Evolutionary conservation across 163 green algal species (phyloP).

Genomic region (Chlamydomonas reinhardtii): DNA sequence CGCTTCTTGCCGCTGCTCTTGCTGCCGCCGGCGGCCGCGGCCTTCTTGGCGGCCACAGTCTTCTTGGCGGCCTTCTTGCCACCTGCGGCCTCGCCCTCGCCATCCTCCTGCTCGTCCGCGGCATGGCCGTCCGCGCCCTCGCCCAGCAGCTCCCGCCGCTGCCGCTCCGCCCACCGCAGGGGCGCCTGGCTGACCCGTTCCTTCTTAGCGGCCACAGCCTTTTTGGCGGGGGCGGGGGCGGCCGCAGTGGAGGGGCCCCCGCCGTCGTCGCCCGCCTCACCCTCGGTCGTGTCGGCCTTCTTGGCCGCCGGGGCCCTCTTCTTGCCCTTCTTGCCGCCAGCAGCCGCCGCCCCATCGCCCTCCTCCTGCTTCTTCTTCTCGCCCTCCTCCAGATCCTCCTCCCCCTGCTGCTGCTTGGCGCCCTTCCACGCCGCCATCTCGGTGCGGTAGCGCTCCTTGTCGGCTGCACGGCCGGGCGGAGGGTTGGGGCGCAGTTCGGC

Average conservation of each 20-base stretch:
- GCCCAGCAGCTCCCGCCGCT: constrained; percentile 32
- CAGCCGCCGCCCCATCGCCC: neutral
- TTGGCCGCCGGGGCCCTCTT: neutral
- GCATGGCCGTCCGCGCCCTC: neutral
- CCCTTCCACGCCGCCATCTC: constrained; percentile 20
- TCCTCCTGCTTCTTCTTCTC: too few relatives aligned
- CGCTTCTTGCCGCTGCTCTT: neutral
- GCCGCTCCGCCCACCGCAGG: constrained; percentile 27
- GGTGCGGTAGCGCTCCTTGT: constrained; percentile 24
- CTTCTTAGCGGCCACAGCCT: neutral
- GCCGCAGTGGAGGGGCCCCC: neutral
- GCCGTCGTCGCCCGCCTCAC: neutral
- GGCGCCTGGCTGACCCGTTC: constrained; percentile 2
- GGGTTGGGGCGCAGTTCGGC: neutral
- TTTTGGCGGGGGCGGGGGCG: neutral
- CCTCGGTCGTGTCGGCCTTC: neutral
- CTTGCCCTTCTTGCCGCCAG: too few relatives aligned
- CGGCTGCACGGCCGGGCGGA: neutral
- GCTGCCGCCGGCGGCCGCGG: too few relatives aligned
- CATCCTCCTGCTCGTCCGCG: neutral
- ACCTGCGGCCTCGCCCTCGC: neutral
- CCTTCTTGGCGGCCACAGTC: neutral
- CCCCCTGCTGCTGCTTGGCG: neutral
- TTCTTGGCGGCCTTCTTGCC: neutral
- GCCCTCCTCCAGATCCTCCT: neutral